phyloP scores from a whole-genome alignment of 495 filamentous ascomycete genomes.

The Penicillium waksmanii region DNA sequence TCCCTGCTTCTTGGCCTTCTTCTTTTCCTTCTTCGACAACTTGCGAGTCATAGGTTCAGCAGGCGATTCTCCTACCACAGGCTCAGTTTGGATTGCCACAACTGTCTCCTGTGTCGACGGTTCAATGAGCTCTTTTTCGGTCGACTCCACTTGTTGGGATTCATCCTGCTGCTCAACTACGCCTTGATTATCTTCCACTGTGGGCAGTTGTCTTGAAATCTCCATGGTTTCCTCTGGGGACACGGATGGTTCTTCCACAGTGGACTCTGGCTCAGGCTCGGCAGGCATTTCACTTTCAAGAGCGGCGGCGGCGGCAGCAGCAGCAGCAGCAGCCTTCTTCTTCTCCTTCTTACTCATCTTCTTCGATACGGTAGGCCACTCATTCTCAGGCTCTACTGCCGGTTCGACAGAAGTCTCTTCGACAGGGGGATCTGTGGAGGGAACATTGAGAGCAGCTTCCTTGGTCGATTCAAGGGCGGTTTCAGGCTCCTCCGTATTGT shows the following conservation, averaged over 20 bases:
- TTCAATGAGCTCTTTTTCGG: background rate
- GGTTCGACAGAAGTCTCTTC: background rate
- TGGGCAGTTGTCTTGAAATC: background rate
- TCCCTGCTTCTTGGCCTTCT: constrained; percentile 43
- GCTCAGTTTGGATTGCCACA: background rate
- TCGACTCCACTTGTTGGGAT: background rate
- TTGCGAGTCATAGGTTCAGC: constrained; percentile 21
- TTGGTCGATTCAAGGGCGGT: background rate
- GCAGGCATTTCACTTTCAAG: constrained; percentile 16
- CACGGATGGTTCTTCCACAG: constrained; percentile 10
- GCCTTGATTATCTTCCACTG: background rate
- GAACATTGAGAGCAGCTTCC: background rate
- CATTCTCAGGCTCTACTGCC: constrained; percentile 7
- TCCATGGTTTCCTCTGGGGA: background rate
- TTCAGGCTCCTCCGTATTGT: background rate
- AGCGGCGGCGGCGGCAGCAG: constrained; percentile 18
- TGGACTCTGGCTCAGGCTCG: constrained; percentile 2
- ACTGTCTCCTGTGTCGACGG: background rate
- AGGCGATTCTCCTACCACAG: background rate
- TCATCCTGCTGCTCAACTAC: background rate
- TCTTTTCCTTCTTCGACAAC: constrained; percentile 47
- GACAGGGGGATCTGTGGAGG: background rate
- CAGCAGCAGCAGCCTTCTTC: constrained; percentile 21
- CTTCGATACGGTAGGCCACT: constrained; percentile 6
- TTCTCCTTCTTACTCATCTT: constrained; percentile 33